Base-by-base conservation (phyloP, 345 rosid species). In the Pugionium cornutum region DNA sequence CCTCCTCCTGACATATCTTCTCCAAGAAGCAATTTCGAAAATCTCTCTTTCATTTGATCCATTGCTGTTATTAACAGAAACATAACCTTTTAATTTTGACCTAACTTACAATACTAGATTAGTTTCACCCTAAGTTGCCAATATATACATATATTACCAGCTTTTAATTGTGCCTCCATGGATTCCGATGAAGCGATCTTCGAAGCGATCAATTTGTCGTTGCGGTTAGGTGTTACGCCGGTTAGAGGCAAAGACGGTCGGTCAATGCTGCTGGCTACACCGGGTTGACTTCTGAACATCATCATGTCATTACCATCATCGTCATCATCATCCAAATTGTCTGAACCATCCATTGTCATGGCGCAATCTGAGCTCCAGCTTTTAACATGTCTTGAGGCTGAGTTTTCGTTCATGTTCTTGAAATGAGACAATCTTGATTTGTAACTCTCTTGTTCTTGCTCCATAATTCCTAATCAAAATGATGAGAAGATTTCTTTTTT, bases 1-100 rank as follows among this genome's bases (percentile, higher is more conserved):
- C 94, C 94, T 66, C 90, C 88, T 41, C 94, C 88, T 25, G 94
- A 87, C 88, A 84, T 87, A 53, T 87, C 94, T 74, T 87, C 90
- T 7, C 94, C 94, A 44, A 85, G 65, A 39, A 87, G 85, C 63
- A 87, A 52, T 68, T 87, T 87, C 2, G 83, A 77, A 39, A 84
- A 85, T 30, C 18, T 80, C 58, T 87, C 94, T 78, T 80, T 83
- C 86, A 87, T 80, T 77, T 81, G 83, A 4, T 87, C 86, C 74
- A 67, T 58, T 26, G 81, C 90, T 87, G 75, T 59, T 72, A 77
- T 7, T 18, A 47, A 53, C 49, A 63, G n/a, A 33, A 53, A 33
- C 36, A 37, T 1, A 72, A 43, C 4, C 29, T 27, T 40, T 28
- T 1, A 10, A 4, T 1, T 48, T 2, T 18, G 40, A 3, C 60